Base-by-base conservation (phyloP, 495 filamentous ascomycete species). In the Penicillium paradoxum region DNA sequence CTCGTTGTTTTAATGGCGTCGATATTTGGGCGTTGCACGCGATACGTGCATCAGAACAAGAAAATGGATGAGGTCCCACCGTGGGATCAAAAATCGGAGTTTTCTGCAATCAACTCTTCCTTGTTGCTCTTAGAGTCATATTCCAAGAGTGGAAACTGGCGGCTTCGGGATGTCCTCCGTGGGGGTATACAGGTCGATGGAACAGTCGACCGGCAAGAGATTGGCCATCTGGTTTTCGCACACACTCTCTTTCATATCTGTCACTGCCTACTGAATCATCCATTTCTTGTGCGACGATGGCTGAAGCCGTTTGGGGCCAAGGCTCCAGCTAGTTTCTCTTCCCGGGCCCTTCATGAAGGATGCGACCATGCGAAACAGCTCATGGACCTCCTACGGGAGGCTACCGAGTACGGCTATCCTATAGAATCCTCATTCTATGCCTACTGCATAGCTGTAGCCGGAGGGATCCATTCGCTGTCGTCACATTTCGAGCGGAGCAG, bases 251-350 rank as follows among this genome's bases (percentile, higher is more conserved):
- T 63, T 37, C 66, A 68, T 21, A 50, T 67, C 3, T 64, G 64
- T 9, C 62, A 67, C 32, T 71, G 66, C 46, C 47, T 71, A 4
- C 32, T 71, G 6, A 60, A 66, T 34, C 66, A 71, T 22, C 66
- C 62, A 0, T 66, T 71, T 22, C 37, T 67, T 2, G 14, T 67
- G 8, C 58, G 55, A 6, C 38, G 52, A 22, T 54, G 58, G 1
- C 40, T 70, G 8, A 58, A 51, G n/a, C 41, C 49, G 5, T 64
- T 60, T 21, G 62, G 54, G 0, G 36, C 47, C 9, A 61, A 62
- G 17, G 58, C 56, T 2, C 65, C 62, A 0, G 21, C 40, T 45
- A 67, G 59, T 39, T 69, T 70, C 37, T 43, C 46, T 10, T 10
- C 50, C 5, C 62, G 59, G 3, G 49, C 60, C 1, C 57, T 65